Conservation (phyloP, 179 eudicot species). For the Amaranthus tricolor region DNA sequence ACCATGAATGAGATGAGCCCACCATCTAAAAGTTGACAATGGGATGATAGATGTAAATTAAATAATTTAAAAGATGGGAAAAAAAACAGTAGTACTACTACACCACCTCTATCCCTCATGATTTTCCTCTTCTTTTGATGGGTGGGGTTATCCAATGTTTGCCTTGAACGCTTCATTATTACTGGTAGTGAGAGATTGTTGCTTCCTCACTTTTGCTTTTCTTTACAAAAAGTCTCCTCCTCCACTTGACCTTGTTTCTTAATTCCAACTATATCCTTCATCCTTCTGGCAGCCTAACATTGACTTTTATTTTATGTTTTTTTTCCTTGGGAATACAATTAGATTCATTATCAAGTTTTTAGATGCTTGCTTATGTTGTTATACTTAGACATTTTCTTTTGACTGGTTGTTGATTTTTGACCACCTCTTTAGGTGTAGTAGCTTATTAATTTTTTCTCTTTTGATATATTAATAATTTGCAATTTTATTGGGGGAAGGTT, state of each 20-base stretch:
- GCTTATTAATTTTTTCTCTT: background rate
- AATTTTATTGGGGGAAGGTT: background rate
- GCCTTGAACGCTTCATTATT: constrained; percentile 62
- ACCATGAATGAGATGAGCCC: constrained; percentile 25
- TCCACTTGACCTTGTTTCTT: constrained; percentile 25
- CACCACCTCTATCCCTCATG: constrained; percentile 26
- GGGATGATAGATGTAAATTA: background rate
- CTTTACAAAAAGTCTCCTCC: constrained; percentile 27
- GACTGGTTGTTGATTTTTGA: constrained; percentile 21
- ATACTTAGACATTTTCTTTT: constrained; percentile 30
- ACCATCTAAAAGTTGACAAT: constrained; percentile 32
- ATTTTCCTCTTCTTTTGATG: constrained; percentile 58
- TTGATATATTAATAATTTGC: background rate
- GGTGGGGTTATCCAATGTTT: constrained; percentile 31
- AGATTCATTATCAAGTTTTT: constrained; percentile 18
- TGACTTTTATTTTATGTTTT: constrained; percentile 22
- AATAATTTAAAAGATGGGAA: constrained; percentile 27
- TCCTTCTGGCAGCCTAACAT: constrained; percentile 37
- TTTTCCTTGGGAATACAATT: constrained; percentile 12
- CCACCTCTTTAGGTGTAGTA: constrained; percentile 4
- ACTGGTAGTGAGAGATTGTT: constrained; percentile 26
- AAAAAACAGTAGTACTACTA: constrained; percentile 26
- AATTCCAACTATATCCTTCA: constrained; percentile 23
- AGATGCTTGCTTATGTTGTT: constrained; percentile 19
- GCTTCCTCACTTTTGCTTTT: constrained; percentile 44